Conservation (phyloP, 441 rosid species). For the Omphalea diandra region DNA sequence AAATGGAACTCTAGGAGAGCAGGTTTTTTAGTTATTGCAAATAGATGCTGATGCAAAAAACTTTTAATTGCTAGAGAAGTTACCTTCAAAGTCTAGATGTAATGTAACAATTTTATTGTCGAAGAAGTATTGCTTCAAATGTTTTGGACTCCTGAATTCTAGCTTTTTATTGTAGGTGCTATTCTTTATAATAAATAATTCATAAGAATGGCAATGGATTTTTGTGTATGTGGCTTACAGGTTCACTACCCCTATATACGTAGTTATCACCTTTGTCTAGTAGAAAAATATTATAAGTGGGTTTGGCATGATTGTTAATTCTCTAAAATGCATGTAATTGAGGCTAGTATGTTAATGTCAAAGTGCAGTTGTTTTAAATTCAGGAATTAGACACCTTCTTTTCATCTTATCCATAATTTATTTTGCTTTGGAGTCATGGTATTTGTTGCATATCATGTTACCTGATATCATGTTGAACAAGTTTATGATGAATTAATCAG, state of each 20-base stretch:
- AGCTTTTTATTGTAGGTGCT: too few species aligned
- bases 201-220: background rate
- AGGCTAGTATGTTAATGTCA: background rate
- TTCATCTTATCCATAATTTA: too few species aligned
- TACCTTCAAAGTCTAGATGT: background rate
- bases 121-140: background rate
- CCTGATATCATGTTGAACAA: too few species aligned
- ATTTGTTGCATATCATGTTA: background rate
- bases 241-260: background rate
- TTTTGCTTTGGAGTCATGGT: background rate
- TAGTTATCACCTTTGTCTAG: background rate
- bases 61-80: background rate
- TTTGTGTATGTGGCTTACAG: background rate
- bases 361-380: background rate
- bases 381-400: background rate
- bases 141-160: too few species aligned
- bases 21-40: background rate
- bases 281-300: background rate
- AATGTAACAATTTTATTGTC: background rate
- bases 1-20: background rate
- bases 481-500: background rate
- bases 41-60: too few species aligned
- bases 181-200: background rate
- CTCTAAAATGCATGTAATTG: background rate
- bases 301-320: background rate